Evolutionary conservation across 2,329 filamentous ascomycete genomes (phyloP), one percentile per base, ranked within the genome.

Genomic region (Tolypocladium nubicola): DNA sequence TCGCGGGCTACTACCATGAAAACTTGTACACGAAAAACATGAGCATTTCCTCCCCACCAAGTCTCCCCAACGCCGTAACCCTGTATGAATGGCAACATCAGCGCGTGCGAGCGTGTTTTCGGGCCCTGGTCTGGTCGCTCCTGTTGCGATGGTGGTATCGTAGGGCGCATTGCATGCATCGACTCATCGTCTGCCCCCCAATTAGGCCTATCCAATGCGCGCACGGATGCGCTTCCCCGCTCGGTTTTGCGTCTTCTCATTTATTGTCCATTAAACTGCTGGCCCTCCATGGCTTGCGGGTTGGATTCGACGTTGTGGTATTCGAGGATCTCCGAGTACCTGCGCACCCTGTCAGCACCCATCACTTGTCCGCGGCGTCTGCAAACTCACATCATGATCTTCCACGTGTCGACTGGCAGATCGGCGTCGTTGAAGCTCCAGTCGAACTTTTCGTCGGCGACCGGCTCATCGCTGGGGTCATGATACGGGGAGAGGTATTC

Each of bases 361-460:
- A 5, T 6, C 13, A 33, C 19, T 2, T 10, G n/a, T 9, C 10
- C 13, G 39, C 23, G 16, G 23, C 6, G 23, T 21, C 19, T 56
- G 40, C 59, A 43, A 33, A 72, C 88, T 70, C 80, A 96, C 94
- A 99, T 99, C 94, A 97, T 99, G 71, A 99, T 97, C 79, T 99
- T 99, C 94, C 94, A 99, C n/a, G 92, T 96, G 70, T 99, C 94
- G 54, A 97, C 92, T 1, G 94, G 93, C 58, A 99, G 79, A 70
- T 99, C 94, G 53, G 93, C 94, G 67, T 99, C 94, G 73, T 97
- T 97, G 77, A 99, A 99, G 56, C 92, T 97, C 94, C 94, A 99
- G 72, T 99, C 94, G 67, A 99, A 99, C 77, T 96, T 97, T 79
- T 97, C 92, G 60, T 96, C 90, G 26, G 94, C 90, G 19, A 91